Evolutionary conservation across 1,284 basidiomycete genomes (phyloP).

Genomic region (Athelia psychrophila): DNA sequence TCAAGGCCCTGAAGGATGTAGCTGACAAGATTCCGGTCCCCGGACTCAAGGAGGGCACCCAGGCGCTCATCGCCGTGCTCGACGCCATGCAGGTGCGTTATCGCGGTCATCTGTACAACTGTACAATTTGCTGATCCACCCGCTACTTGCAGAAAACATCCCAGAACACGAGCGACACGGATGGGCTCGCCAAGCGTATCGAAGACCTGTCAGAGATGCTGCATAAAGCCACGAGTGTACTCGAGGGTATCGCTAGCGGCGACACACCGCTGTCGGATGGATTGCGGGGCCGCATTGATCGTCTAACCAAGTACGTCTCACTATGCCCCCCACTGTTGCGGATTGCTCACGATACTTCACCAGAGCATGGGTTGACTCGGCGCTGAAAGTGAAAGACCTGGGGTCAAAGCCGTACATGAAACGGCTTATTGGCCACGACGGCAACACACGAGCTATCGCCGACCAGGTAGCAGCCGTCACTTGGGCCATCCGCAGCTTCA

Average conservation of each 20-base stretch:
- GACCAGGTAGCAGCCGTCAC: neutral
- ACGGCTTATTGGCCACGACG: neutral
- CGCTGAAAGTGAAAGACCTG: neutral
- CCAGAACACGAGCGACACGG: neutral
- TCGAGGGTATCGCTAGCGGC: neutral
- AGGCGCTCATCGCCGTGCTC: neutral
- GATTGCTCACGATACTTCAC: neutral
- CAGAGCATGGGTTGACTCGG: neutral
- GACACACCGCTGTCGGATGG: neutral
- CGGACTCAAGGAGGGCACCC: neutral
- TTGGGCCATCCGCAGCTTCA: neutral
- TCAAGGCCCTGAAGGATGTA: neutral
- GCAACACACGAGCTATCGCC: neutral
- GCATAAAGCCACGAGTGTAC: neutral
- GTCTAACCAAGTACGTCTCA: neutral
- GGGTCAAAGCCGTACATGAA: neutral
- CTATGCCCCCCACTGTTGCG: neutral
- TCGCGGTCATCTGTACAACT: neutral
- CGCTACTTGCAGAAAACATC: neutral
- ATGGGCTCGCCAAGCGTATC: neutral
- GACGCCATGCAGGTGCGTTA: neutral
- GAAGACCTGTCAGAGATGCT: neutral
- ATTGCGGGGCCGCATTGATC: neutral
- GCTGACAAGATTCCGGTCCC: neutral
- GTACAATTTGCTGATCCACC: neutral